Percentiles rank a stretch among this genome's conserved stretches.
Evolutionary conservation across 139 green algal genomes (phyloP).

Genomic region (Chlamydomonas incerta): DNA sequence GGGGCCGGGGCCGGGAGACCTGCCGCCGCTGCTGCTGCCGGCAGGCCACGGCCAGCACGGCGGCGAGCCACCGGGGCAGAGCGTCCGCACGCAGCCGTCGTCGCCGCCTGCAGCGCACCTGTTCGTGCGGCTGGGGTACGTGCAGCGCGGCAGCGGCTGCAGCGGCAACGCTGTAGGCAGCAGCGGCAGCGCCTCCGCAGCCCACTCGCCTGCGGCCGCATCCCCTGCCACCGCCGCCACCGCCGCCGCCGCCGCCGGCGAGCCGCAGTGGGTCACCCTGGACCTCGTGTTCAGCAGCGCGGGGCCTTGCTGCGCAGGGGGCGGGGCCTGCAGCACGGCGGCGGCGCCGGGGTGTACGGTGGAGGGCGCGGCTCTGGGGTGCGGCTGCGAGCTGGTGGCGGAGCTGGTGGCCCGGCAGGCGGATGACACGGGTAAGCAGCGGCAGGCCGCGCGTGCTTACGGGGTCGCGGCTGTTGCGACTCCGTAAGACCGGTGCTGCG

Average conservation of each 20-base stretch:
- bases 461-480: no score
- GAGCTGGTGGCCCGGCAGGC: constrained; percentile 13
- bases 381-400: background rate
- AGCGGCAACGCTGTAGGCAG: background rate
- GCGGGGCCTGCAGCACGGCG: no score
- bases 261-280: constrained; percentile 3
- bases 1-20: no score
- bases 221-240: background rate
- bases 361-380: background rate
- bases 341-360: background rate
- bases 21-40: no score
- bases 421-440: background rate
- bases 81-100: no score
- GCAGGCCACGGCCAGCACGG: no score
- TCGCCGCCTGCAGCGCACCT: background rate
- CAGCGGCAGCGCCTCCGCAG: no score
- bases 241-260: background rate
- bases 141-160: background rate
- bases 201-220: background rate
- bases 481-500: no score
- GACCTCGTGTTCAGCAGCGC: constrained; percentile 14
- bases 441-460: no score
- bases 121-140: constrained; percentile 4
- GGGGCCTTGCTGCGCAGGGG: background rate
- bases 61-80: no score